Percentiles rank a stretch among this genome's conserved stretches.
Evolutionary conservation across 2,329 filamentous ascomycete genomes (phyloP).

Genomic region (Colletotrichum theobromicola): DNA sequence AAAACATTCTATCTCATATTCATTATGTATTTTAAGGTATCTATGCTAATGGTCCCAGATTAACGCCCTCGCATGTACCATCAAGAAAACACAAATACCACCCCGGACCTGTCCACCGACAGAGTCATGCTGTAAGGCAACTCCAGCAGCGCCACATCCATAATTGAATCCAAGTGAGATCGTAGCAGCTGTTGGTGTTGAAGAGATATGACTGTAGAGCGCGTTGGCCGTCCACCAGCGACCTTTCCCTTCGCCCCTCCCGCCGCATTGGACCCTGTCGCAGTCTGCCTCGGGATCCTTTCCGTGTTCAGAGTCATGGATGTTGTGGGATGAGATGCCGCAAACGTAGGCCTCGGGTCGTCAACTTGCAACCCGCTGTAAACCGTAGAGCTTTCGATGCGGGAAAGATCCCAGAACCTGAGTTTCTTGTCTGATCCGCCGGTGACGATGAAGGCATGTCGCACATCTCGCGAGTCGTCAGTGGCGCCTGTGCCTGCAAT

Average conservation of each 20-base stretch:
- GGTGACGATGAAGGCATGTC: conserved; percentile 84
- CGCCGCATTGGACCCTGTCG: conserved; percentile 32
- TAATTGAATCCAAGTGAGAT: conserved; percentile 85
- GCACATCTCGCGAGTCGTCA: conserved; percentile 74
- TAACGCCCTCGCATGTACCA: not conserved
- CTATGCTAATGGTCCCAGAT: not conserved
- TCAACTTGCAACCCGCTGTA: conserved; percentile 79
- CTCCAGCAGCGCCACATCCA: conserved; percentile 88
- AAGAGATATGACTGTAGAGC: conserved; percentile 83
- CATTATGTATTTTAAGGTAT: conserved; percentile 11
- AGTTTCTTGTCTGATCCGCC: conserved; percentile 90
- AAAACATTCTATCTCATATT: not conserved
- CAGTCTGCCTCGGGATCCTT: conserved; percentile 49
- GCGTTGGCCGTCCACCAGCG: conserved; percentile 55
- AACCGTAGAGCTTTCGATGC: conserved; percentile 78
- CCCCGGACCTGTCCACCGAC: conserved; percentile 86
- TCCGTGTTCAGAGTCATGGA: conserved; percentile 72
- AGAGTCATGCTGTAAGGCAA: conserved; percentile 91
- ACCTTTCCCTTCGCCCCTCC: conserved; percentile 33
- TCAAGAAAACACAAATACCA: conserved; percentile 77
- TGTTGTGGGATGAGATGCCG: conserved; percentile 65
- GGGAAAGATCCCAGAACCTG: conserved; percentile 89
- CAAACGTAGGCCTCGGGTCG: conserved; percentile 76
- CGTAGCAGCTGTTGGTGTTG: conserved; percentile 87
- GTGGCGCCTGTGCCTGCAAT: conserved; percentile 72